These are phyloP conservation scores for Chaetomium tenue DNA, from an alignment of 495 filamentous ascomycete genomes.

Conservation along the genomic window DNA sequence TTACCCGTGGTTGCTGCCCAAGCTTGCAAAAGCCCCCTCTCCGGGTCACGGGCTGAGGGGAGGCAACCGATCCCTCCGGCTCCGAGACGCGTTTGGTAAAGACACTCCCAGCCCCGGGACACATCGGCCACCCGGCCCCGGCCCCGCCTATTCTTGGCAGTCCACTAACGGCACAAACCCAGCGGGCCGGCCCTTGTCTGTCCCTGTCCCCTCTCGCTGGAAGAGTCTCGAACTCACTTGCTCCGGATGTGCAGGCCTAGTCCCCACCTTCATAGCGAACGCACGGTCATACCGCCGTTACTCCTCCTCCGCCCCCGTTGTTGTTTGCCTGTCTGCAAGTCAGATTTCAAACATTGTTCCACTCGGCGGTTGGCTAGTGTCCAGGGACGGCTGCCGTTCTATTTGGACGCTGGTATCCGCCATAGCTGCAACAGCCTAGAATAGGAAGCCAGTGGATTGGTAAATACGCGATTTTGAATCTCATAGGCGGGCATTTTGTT, in stretches of 20 bases:
- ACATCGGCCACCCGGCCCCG: neutral
- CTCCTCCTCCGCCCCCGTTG: neutral
- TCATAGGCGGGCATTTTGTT: neutral
- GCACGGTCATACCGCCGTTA: neutral
- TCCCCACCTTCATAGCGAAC: neutral
- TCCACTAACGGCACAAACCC: neutral
- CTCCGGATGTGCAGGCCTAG: neutral
- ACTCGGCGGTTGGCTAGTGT: neutral
- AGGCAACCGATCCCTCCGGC: neutral
- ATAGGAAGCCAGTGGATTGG: constrained; percentile 4
- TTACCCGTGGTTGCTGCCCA: constrained; percentile 14
- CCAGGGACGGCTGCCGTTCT: neutral
- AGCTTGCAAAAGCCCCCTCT: neutral
- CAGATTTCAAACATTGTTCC: neutral
- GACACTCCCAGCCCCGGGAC: neutral
- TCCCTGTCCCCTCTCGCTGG: neutral
- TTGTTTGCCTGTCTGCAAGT: constrained; percentile 1
- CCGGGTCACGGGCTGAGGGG: neutral
- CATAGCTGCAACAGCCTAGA: neutral
- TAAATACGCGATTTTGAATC: neutral
- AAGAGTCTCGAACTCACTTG: constrained; percentile 3
- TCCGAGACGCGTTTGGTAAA: neutral
- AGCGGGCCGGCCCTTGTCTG: constrained; percentile 5
- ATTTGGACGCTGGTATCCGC: neutral
- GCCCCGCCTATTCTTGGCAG: neutral